phyloP scores from a whole-genome alignment of 345 rosid species.

The Toxicodendron radicans region DNA sequence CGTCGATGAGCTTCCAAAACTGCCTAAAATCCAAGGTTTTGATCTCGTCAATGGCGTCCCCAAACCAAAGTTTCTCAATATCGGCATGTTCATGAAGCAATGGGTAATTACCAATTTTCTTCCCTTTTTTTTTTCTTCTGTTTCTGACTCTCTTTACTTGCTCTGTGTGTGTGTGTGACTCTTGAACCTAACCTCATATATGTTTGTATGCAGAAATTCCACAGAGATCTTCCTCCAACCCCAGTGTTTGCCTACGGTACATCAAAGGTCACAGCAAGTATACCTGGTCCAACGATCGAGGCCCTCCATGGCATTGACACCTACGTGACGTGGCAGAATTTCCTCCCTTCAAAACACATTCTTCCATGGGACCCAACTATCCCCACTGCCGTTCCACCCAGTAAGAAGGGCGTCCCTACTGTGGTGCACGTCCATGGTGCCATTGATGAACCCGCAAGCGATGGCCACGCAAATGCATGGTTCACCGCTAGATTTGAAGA shows the following conservation, averaged over 20 bases:
- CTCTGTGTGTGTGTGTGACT: too few relatives aligned
- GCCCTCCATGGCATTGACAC: constrained; percentile 62
- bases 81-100: constrained; percentile 74
- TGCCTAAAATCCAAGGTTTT: constrained; percentile 60
- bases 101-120: too few relatives aligned
- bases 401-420: constrained; percentile 66
- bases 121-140: too few relatives aligned
- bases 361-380: constrained; percentile 93
- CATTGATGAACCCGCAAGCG: constrained; percentile 70
- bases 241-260: constrained; percentile 82
- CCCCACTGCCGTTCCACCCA: constrained; percentile 55
- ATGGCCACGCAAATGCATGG: constrained; percentile 79
- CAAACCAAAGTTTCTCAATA: constrained; percentile 47
- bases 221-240: constrained; percentile 78
- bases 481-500: constrained; percentile 68
- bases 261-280: constrained; percentile 54
- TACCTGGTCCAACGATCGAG: constrained; percentile 96
- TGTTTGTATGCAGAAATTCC: constrained; percentile 88
- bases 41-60: constrained; percentile 36
- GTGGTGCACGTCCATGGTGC: constrained; percentile 97
- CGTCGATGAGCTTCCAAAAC: constrained; percentile 69
- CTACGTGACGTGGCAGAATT: constrained; percentile 72
- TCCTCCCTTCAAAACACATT: constrained; percentile 80
- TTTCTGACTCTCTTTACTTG: too few relatives aligned
- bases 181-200: too few relatives aligned